Evolutionary conservation across 2,329 filamentous ascomycete species (phyloP), one percentile per base, ranked within the genome.

Genomic region (Fonsecaea pedrosoi): DNA sequence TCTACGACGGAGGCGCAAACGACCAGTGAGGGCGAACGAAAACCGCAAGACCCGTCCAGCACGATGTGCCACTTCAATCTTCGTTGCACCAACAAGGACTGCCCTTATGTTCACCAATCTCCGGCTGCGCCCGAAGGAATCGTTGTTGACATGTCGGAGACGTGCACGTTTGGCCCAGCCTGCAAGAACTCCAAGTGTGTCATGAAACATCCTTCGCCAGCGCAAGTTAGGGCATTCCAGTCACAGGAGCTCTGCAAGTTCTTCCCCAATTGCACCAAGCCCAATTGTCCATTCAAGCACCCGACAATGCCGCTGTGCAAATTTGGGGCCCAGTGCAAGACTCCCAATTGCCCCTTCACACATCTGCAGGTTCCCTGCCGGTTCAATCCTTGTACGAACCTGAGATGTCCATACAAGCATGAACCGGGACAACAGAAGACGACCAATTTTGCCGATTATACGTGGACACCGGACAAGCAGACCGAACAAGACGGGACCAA

Each of bases 171-270:
- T 74, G 94, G 93, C 21, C 92, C 89, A 1, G 93, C 93, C 8
- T 99, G 95, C 87, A 96, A 95, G 81, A 99, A 98, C 83, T 86
- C 88, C 74, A 98, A 98, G 81, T 99, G 95, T 76, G 91, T 91
- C 8, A 94, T 87, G 35, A 91, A 92, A 66, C 95, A 99, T 78
- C 95, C 95, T 2, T 97, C 94, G 6, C 95, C 95, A 1, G 93
- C 94, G 5, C 86, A 91, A 73, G 92, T 89, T 77, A 82, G 87
- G 60, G 88, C 89, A 32, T 92, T 94, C 77, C 91, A 96, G 80
- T 86, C 88, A 66, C 91, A 95, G 77, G 89, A 91, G 77, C 90
- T 96, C 75, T 97, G 94, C 86, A 92, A 90, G 76, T 97, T 93
- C 84, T 96, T 88, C 78, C 92, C 94, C 66, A 92, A 96, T 80